Evolutionary conservation across 306 rosid species (phyloP).

Genomic region (Dalbergia cultrata): DNA sequence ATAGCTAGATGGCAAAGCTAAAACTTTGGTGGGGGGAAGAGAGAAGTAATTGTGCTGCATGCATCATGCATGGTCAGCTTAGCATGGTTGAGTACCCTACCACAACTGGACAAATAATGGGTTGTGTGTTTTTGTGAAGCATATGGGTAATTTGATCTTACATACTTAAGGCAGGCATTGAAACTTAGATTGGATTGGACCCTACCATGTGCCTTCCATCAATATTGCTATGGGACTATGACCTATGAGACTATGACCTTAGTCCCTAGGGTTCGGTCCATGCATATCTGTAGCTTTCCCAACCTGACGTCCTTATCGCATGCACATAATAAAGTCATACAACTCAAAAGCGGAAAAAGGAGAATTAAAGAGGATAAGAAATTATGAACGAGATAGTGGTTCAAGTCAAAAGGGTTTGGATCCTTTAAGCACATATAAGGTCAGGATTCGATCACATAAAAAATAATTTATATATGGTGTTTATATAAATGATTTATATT

Average conservation of each 20-base stretch:
- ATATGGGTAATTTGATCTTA: background rate
- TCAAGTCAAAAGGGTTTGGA: too few relatives aligned
- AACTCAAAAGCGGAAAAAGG: constrained; percentile 18
- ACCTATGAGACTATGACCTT: background rate
- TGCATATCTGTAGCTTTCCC: constrained; percentile 26
- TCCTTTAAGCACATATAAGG: too few relatives aligned
- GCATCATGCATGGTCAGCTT: background rate
- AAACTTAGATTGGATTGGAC: constrained; percentile 18
- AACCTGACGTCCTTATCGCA: constrained; percentile 44
- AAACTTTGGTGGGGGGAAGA: constrained; percentile 4
- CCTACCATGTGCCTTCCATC: constrained; percentile 50
- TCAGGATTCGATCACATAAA: too few relatives aligned
- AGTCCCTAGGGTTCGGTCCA: background rate
- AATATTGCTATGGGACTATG: constrained; percentile 19
- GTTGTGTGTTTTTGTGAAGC: constrained; percentile 18
- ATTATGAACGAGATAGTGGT: too few relatives aligned
- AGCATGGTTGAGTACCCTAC: background rate
- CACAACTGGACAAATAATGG: background rate
- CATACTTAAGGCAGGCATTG: background rate
- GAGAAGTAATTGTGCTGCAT: constrained; percentile 1
- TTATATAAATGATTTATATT: too few relatives aligned
- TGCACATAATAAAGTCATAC: constrained; percentile 43
- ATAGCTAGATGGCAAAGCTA: background rate
- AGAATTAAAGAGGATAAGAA: background rate
- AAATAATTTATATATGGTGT: too few relatives aligned